These are phyloP conservation scores for Penicillium canescens DNA, from an alignment of 495 filamentous ascomycete species.

Conservation along the genomic window DNA sequence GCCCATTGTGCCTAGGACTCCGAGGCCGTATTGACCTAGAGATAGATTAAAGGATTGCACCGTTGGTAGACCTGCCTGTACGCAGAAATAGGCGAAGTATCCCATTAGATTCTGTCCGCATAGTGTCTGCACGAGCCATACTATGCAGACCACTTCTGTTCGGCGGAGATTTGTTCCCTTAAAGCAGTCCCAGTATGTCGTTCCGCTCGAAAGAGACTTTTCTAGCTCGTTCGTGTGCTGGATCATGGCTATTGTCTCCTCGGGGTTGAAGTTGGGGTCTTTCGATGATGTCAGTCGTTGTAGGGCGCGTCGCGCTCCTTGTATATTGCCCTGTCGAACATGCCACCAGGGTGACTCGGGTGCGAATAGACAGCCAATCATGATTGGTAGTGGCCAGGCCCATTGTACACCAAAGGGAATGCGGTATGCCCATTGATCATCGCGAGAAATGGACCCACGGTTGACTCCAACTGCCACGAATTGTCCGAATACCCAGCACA, in stretches of 20 bases:
- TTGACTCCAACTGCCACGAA: slow-evolving; percentile 67
- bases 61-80: slow-evolving; percentile 60
- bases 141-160: slow-evolving; percentile 66
- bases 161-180: slow-evolving; percentile 65
- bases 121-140: slow-evolving; percentile 72
- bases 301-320: slow-evolving; percentile 60
- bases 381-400: slow-evolving; percentile 70
- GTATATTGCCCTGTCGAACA: slow-evolving; percentile 60
- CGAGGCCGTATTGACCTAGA: slow-evolving; percentile 66
- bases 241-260: slow-evolving; percentile 74
- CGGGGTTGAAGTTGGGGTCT: slow-evolving; percentile 57
- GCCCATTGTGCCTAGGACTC: slow-evolving; percentile 61
- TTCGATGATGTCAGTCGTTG: slow-evolving; percentile 53
- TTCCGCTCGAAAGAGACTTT: slow-evolving; percentile 57
- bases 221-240: slow-evolving; percentile 69
- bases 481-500: slow-evolving; percentile 74
- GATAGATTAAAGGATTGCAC: slow-evolving; percentile 62
- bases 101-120: slow-evolving; percentile 68
- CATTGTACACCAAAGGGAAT: slow-evolving; percentile 70
- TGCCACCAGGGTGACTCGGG: slow-evolving; percentile 79
- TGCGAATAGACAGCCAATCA: slow-evolving; percentile 61
- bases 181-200: slow-evolving; percentile 66
- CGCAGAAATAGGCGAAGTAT: slow-evolving; percentile 70
- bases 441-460: slow-evolving; percentile 48
- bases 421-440: slow-evolving; percentile 58